These are phyloP conservation scores for Gymnopus androsaceus DNA, from an alignment of 1,284 basidiomycete species.

Conservation along the genomic window DNA sequence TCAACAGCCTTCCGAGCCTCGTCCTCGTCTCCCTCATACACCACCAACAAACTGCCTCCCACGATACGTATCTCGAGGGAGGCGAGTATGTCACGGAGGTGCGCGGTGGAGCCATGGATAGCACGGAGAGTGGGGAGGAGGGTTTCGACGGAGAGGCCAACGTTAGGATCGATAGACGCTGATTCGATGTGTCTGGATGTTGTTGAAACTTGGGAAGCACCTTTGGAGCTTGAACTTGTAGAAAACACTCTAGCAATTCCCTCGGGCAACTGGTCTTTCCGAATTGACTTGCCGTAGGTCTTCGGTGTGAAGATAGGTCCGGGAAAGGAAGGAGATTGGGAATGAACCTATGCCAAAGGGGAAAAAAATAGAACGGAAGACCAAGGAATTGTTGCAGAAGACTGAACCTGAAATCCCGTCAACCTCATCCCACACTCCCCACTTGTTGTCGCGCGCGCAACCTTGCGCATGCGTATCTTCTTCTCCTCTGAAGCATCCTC, in stretches of 20 bases:
- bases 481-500: constrained; percentile 73
- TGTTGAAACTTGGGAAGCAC: not conserved
- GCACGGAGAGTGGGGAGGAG: constrained; percentile 64
- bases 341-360: not conserved
- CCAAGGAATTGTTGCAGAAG: not conserved
- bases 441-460: constrained; percentile 74
- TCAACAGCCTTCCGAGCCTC: constrained; percentile 43
- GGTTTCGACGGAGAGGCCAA: constrained; percentile 55
- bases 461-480: constrained; percentile 73
- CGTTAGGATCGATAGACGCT: not conserved
- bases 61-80: constrained; percentile 78
- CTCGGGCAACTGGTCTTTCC: constrained; percentile 63
- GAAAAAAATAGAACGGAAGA: too few relatives aligned
- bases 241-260: constrained; percentile 79
- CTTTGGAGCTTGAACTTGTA: not conserved
- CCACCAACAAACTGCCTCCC: constrained; percentile 77
- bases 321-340: constrained; percentile 56
- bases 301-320: constrained; percentile 69
- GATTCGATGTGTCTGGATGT: too few relatives aligned
- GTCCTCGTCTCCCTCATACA: constrained; percentile 76
- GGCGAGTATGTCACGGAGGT: constrained; percentile 56
- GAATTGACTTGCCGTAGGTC: constrained; percentile 80
- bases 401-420: constrained; percentile 87
- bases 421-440: constrained; percentile 76
- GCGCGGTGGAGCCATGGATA: constrained; percentile 57